Conservation (phyloP, 495 filamentous ascomycete genomes). For the Penicillium herquei region DNA sequence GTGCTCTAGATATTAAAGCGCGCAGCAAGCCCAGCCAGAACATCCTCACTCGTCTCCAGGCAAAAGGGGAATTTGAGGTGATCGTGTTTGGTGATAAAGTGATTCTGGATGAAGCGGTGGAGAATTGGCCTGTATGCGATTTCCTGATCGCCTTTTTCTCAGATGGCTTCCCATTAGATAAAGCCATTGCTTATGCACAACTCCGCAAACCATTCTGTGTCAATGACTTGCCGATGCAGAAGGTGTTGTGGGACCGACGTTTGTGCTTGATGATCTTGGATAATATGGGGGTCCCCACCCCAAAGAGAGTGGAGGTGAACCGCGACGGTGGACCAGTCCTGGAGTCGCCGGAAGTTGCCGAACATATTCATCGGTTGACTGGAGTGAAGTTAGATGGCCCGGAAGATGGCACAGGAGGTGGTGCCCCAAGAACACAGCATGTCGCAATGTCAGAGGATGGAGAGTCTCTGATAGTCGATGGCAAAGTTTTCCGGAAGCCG, state of each 20-base stretch:
- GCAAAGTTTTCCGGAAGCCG: slow-evolving; percentile 76
- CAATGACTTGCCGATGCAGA: slow-evolving; percentile 98
- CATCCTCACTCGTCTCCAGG: slow-evolving; percentile 86
- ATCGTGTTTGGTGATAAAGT: slow-evolving; percentile 98
- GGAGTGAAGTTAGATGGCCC: slow-evolving; percentile 76
- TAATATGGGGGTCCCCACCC: slow-evolving; percentile 82
- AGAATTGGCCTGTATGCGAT: slow-evolving; percentile 69
- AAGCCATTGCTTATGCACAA: slow-evolving; percentile 90
- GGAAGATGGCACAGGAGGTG: slow-evolving; percentile 68
- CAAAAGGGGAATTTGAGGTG: slow-evolving; percentile 90
- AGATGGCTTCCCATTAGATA: slow-evolving; percentile 94
- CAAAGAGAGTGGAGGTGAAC: slow-evolving; percentile 86
- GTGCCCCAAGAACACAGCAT: slow-evolving; percentile 53
- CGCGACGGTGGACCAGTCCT: slow-evolving; percentile 87
- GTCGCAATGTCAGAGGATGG: slow-evolving; percentile 84
- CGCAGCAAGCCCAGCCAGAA: slow-evolving; percentile 94
- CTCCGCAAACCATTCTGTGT: slow-evolving; percentile 93
- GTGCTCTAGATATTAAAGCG: slow-evolving; percentile 92
- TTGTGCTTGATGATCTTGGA: slow-evolving; percentile 86
- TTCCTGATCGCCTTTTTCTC: slow-evolving; percentile 98
- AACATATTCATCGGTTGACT: slow-evolving; percentile 73
- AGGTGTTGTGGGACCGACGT: slow-evolving; percentile 93
- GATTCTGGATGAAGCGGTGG: slow-evolving; percentile 85
- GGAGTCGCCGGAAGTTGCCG: slow-evolving; percentile 70
- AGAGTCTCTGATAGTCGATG: slow-evolving; percentile 85